Base-by-base conservation (phyloP, 1,139 yeast species). In the Geotrichum carabidarum region DNA sequence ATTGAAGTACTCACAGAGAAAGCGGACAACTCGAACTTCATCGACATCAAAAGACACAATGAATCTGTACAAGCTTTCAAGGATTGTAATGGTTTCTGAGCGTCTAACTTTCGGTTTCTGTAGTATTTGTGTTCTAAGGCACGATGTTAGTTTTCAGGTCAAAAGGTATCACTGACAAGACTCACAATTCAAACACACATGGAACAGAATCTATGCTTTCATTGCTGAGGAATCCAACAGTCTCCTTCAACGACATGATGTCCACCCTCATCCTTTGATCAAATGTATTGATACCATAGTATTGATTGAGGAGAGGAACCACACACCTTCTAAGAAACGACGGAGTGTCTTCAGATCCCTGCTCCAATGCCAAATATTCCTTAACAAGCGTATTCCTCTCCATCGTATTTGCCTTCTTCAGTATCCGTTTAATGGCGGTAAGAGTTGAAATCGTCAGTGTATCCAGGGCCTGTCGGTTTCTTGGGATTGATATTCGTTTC, bases 151-250 rank as follows among this genome's bases (percentile, higher is more conserved):
- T 5, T 22, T 22, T 22, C 27, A 22, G 5, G 27, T 22, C 27
- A 22, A 22, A 22, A 22, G 27, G 27, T 22, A 22, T 3, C 27
- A 22, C 27, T 22, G 27, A 5, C 27, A 22, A 22, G 14, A 37
- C 53, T 44, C 17, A 50, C 53, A 50, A n/a, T 38, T 50, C 49
- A 18, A 44, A 50, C 15, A 45, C 18, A 35, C 49, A 14, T 4
- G 53, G 49, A 30, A 50, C 36, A 8, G 53, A 44, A 31, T 38
- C 46, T 4, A 48, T 27, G 3, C 34, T 35, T 14, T n/a, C 27
- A 22, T 27, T 18, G 31, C 41, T 47, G 44, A 27, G 4, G 37
- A 34, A 7, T 42, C 42, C 22, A 48, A 42, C 37, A 17, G 15
- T 30, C 27, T 40, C 40, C 11, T 18, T 46, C 15, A 14, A 35